These are phyloP conservation scores for Xylariaceae sp. DNA, from an alignment of 2,329 filamentous ascomycete species.

Conservation along the genomic window DNA sequence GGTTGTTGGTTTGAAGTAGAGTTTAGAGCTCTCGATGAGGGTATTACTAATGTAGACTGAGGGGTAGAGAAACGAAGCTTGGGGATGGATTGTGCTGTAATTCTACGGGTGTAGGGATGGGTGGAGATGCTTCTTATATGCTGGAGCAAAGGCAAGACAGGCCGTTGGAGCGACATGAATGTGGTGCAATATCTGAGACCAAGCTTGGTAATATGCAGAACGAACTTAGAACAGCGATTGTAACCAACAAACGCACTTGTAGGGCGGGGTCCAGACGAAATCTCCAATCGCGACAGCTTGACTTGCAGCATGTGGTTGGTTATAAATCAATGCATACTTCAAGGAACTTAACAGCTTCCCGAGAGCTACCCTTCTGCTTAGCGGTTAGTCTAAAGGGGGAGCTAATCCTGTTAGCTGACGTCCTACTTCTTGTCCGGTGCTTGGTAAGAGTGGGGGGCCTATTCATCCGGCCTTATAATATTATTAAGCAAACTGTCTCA, in stretches of 20 bases:
- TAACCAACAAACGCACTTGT: too few species aligned
- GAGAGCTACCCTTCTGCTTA: too few species aligned
- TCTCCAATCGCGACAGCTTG: slow-evolving; percentile 3
- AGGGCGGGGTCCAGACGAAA: background rate
- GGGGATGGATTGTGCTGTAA: background rate
- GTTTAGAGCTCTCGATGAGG: slow-evolving; percentile 15
- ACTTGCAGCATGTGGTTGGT: background rate
- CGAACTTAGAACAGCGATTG: too few species aligned
- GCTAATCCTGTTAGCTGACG: too few species aligned
- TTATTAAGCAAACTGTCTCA: too few species aligned
- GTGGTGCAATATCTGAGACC: background rate
- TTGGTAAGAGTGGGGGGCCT: slow-evolving; percentile 24
- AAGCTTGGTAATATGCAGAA: slow-evolving; percentile 16
- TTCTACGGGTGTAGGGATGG: slow-evolving; percentile 16
- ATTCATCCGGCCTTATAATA: too few species aligned
- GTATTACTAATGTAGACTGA: background rate
- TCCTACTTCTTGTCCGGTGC: background rate
- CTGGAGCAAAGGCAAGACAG: slow-evolving; percentile 19
- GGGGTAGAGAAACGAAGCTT: background rate
- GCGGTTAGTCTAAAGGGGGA: too few species aligned
- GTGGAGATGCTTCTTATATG: slow-evolving; percentile 32
- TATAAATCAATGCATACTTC: too few species aligned
- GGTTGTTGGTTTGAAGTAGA: slow-evolving; percentile 21
- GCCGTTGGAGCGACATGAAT: slow-evolving; percentile 27
- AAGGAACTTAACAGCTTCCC: too few species aligned